Base-by-base conservation (phyloP, 2,329 filamentous ascomycete species). In the Colletotrichum scovillei region DNA sequence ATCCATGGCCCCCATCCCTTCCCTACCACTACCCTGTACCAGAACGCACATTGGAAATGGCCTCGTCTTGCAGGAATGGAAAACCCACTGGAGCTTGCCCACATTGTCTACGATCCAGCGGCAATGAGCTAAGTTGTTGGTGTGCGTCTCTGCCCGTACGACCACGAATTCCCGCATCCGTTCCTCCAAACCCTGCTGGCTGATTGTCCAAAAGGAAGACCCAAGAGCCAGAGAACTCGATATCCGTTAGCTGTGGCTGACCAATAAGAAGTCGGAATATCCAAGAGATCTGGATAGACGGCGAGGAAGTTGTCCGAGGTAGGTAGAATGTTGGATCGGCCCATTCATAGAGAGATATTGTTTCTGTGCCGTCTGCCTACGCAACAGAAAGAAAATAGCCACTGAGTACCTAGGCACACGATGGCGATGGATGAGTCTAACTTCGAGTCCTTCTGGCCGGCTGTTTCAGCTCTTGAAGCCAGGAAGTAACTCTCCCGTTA, bases 391-490 rank as follows among this genome's bases (percentile, higher is more conserved):
- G 19, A 11, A 22, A 22, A 49, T 19, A 49, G 19, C 8, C 42
- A 11, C 3, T 11, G 42, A n/a, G 19, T 49, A 49, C 16, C 8
- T n/a, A n/a, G 19, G 19, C 42, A 11, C 19, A 9, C 16, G 7
- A 49, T 22, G 42, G 42, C 26, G 42, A 60, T 56, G 26, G 19
- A 53, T 22, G 32, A 49, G 9, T 22, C n/a, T 42, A 26, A 32
- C 59, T 55, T 28, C 53, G 2, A 26, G n/a, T 22, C 28, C 49
- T 60, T 57, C 55, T 56, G 56, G 68, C 53, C 55, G 55, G 70
- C 19, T 60, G 67, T 73, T 73, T 70, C 70, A 70, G 32, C 22
- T 38, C 38, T 42, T 22, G 32, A 24, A 55, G 53, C 67, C 28
- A 53, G 42, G 46, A 24, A 38, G 30, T 16, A 28, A 49, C 53